These are phyloP conservation scores for Hypoxylon subgilvum DNA, from an alignment of 495 filamentous ascomycete species.

Conservation along the genomic window DNA sequence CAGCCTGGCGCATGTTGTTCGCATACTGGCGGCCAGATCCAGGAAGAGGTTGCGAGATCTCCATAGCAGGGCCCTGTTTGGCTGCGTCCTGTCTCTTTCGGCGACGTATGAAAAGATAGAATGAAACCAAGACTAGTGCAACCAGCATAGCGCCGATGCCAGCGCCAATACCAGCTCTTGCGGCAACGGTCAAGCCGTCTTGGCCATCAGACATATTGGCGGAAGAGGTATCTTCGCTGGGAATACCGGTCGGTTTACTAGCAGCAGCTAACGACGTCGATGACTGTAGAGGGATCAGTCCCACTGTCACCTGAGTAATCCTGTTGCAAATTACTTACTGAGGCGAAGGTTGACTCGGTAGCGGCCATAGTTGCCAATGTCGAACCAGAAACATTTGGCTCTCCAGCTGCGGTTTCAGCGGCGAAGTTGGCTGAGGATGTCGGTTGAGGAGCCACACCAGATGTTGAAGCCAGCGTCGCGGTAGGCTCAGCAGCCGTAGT, in stretches of 20 bases:
- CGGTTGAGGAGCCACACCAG: constrained; percentile 11
- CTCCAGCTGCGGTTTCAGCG: constrained; percentile 1
- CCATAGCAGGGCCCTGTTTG: constrained; percentile 21
- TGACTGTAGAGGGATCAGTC: constrained; percentile 18
- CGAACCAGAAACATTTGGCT: constrained; percentile 8
- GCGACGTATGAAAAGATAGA: constrained; percentile 42
- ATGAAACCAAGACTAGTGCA: constrained; percentile 36
- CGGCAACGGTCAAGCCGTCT: constrained; percentile 41
- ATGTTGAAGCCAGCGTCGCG: neutral
- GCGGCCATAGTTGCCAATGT: constrained; percentile 6
- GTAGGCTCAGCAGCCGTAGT: constrained; percentile 7
- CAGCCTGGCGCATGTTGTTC: constrained; percentile 26
- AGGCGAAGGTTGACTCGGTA: constrained; percentile 15
- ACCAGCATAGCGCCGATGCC: constrained; percentile 45
- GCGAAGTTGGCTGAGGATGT: constrained; percentile 11
- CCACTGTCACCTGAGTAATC: neutral
- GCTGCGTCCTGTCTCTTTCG: constrained; percentile 36
- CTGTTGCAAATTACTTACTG: constrained; percentile 11
- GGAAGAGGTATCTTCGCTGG: constrained; percentile 20
- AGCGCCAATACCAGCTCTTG: constrained; percentile 53
- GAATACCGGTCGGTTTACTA: constrained; percentile 6
- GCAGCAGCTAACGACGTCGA: constrained; percentile 7
- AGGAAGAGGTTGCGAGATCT: constrained; percentile 54
- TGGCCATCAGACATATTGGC: constrained; percentile 8
- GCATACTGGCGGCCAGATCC: constrained; percentile 45